Evolutionary conservation across 228 moss, liverwort and hornwort species (phyloP), one percentile per base, ranked within the genome.

Genomic region (Sphagnum fallax): DNA sequence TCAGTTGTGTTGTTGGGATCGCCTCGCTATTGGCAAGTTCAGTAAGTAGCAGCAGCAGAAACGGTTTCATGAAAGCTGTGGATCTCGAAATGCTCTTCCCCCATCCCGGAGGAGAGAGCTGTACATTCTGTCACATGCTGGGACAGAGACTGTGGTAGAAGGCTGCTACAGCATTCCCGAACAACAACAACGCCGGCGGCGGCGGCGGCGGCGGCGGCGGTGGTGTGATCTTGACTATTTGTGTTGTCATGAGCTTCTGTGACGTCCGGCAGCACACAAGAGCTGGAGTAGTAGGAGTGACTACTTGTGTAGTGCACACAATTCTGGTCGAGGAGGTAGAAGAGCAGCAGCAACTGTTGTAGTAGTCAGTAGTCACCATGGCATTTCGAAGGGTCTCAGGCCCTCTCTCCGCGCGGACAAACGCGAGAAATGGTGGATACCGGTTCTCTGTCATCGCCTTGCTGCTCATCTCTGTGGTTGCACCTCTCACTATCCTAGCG

Each of bases 401-500:
- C 52, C 68, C 0, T 32, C 61, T 78, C 50, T 73, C 81, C 13
- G 57, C 70, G 66, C 84, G 84, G 71, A 81, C 51, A 49, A 71
- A 12, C 63, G 65, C 67, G 5, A 76, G 84, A 73, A 81, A 78
- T 69, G 74, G 81, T 58, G 81, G 76, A 13, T 76, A 81, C 67
- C 81, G 81, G 4, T 48, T 65, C 52, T 78, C 78, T 6, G 76
- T 84, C 48, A 57, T 78, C 14, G 84, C 60, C 11, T 77, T 81
- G 18, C 75, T 84, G 0, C 47, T 78, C 11, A 57, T 84, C 67
- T 84, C 81, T 69, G 73, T 84, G 2, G 69, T 78, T 10, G 71
- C 81, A 4, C 84, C 84, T n/a, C 80, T 84, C 48, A 60, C 75
- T 73, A 78, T 84, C 52, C 60, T 84, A 78, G 81, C 81, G 51